Evolutionary conservation across 192 early-diverging fungal genomes (phyloP).

Genomic region (Pilobolus umbonatus): DNA sequence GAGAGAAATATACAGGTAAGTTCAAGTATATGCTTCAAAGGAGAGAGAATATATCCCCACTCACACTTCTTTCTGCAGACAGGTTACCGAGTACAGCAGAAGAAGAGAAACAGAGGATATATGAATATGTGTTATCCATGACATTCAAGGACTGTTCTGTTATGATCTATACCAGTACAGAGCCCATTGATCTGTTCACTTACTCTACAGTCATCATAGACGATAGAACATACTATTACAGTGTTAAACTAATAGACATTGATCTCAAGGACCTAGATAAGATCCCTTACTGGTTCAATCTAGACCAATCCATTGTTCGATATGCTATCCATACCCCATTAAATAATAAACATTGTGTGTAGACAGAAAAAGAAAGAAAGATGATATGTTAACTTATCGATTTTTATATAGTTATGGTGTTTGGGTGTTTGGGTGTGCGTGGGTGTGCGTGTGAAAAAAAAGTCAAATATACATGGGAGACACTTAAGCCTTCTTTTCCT

Average conservation of each 20-base stretch:
- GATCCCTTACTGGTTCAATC: constrained; percentile 25
- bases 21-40: too few relatives aligned
- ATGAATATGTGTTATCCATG: constrained; percentile 34
- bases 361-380: too few relatives aligned
- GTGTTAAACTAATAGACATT: constrained; percentile 24
- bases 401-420: too few relatives aligned
- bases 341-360: too few relatives aligned
- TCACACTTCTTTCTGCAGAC: too few relatives aligned
- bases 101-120: constrained; percentile 17
- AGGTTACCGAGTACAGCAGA: too few relatives aligned
- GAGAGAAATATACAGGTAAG: not conserved
- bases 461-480: too few relatives aligned
- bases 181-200: not conserved
- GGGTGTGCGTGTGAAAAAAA: too few relatives aligned
- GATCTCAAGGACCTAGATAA: constrained; percentile 22
- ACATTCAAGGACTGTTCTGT: constrained; percentile 34
- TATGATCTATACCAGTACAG: constrained; percentile 14
- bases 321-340: not conserved
- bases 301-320: constrained; percentile 16
- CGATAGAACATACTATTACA: not conserved
- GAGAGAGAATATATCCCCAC: too few relatives aligned
- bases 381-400: too few relatives aligned
- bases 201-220: not conserved
- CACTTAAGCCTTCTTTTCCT: too few relatives aligned
- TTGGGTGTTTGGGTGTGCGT: too few relatives aligned